These are phyloP conservation scores for Leishmania martiniquensis DNA, from an alignment of 208 protist species.

Conservation along the genomic window DNA sequence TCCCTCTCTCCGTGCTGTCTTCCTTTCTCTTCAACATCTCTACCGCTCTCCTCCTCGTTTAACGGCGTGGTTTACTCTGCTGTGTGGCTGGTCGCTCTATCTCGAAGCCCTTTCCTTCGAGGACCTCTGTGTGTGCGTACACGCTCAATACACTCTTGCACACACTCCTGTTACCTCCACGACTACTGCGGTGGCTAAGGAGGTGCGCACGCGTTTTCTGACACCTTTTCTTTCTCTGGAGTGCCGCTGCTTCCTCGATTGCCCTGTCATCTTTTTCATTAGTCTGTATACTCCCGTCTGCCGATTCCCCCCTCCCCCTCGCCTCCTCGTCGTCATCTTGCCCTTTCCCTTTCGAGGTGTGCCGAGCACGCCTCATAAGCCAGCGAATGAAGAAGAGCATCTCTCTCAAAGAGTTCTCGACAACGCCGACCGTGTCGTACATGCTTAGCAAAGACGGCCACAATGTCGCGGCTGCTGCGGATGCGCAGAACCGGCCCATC, in stretches of 20 bases:
- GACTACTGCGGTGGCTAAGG: background rate
- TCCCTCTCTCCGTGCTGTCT: background rate
- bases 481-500: slow-evolving; percentile 34
- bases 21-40: background rate
- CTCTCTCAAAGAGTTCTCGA: slow-evolving; percentile 91
- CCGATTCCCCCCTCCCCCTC: background rate
- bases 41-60: background rate
- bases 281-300: background rate
- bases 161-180: slow-evolving; percentile 1
- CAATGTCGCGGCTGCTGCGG: slow-evolving; percentile 64
- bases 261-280: background rate
- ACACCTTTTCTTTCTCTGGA: background rate
- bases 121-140: slow-evolving; percentile 6
- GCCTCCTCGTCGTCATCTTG: slow-evolving; percentile 4
- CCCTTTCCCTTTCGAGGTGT: background rate
- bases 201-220: background rate
- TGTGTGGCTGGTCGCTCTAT: background rate
- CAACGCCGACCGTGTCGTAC: slow-evolving; percentile 88
- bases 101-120: background rate
- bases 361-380: background rate
- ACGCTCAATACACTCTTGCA: slow-evolving; percentile 20
- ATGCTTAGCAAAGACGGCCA: slow-evolving; percentile 91
- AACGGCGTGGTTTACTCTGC: background rate
- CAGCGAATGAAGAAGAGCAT: slow-evolving; percentile 85
- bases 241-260: background rate